Conservation (phyloP, 2,329 filamentous ascomycete genomes). For the Aspergillus terreus region DNA sequence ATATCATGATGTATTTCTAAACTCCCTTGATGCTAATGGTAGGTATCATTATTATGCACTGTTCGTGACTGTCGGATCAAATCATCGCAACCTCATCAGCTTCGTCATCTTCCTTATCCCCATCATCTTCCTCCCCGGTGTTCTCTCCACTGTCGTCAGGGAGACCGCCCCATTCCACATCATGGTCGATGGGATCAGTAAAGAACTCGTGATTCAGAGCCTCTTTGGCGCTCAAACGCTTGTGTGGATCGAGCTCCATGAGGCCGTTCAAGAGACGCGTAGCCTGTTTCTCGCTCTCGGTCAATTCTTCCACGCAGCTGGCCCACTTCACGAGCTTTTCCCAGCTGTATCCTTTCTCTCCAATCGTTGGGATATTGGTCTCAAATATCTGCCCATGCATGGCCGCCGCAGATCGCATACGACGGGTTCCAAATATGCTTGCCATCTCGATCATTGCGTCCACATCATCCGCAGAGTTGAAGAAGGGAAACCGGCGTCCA, state of each 20-base stretch:
- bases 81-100: slow-evolving; percentile 40
- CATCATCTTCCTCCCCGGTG: slow-evolving; percentile 30
- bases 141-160: slow-evolving; percentile 32
- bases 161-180: slow-evolving; percentile 39
- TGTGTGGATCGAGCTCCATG: slow-evolving; percentile 43
- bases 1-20: neutral
- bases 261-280: slow-evolving; percentile 40
- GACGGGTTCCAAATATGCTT: slow-evolving; percentile 81
- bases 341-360: slow-evolving; percentile 76
- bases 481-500: slow-evolving; percentile 91
- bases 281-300: slow-evolving; percentile 44
- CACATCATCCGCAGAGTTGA: slow-evolving; percentile 97
- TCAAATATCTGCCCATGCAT: slow-evolving; percentile 91
- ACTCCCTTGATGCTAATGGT: neutral
- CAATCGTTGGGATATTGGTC: slow-evolving; percentile 87
- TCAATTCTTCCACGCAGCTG: slow-evolving; percentile 67
- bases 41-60: slow-evolving; percentile 15
- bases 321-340: slow-evolving; percentile 97
- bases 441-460: slow-evolving; percentile 97
- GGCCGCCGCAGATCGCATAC: slow-evolving; percentile 78
- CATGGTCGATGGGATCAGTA: slow-evolving; percentile 37
- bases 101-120: slow-evolving; percentile 28
- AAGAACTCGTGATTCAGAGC: slow-evolving; percentile 46
- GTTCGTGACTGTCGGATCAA: slow-evolving; percentile 13
- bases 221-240: slow-evolving; percentile 41